These are phyloP conservation scores for Coprinellus micaceus DNA, from an alignment of 768 basidiomycete species.

Conservation along the genomic window DNA sequence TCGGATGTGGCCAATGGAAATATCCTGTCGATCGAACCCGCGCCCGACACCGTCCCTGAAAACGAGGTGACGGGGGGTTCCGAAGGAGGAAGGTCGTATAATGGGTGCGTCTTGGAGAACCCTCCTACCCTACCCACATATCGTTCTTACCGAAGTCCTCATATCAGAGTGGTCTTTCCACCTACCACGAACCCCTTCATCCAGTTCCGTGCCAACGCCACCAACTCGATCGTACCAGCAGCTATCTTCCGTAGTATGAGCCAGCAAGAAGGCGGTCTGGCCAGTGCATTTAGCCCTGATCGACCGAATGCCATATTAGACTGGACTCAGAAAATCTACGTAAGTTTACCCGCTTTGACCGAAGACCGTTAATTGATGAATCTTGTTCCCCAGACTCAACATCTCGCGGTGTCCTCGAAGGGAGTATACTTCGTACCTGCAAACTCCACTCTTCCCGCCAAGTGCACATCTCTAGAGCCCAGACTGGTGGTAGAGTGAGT, in stretches of 20 bases:
- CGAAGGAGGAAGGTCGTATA: conserved; percentile 47
- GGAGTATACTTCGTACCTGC: conserved; percentile 52
- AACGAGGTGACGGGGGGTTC: conserved; percentile 38
- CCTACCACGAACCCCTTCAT: conserved; percentile 41
- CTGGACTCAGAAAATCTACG: conserved; percentile 49
- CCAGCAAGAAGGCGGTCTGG: conserved; percentile 36
- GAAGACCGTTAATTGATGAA: background rate
- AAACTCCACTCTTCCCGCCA: conserved; percentile 36
- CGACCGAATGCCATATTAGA: conserved; percentile 48
- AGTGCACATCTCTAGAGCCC: conserved; percentile 38
- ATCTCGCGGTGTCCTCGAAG: conserved; percentile 56
- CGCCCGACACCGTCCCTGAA: background rate
- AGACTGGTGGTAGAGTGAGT: conserved; percentile 61
- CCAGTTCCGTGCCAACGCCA: conserved; percentile 46
- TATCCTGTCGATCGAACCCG: background rate
- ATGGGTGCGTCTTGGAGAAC: conserved; percentile 46
- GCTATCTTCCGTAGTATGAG: conserved; percentile 55
- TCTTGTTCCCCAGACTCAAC: conserved; percentile 37
- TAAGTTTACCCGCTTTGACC: conserved; percentile 24
- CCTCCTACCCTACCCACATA: background rate
- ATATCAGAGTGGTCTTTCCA: conserved; percentile 41
- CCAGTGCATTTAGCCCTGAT: conserved; percentile 40
- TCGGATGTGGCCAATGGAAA: background rate
- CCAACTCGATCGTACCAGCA: conserved; percentile 51
- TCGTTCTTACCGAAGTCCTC: background rate